Conservation (phyloP, 1,284 basidiomycete species). For the Schizopora paradoxa region DNA sequence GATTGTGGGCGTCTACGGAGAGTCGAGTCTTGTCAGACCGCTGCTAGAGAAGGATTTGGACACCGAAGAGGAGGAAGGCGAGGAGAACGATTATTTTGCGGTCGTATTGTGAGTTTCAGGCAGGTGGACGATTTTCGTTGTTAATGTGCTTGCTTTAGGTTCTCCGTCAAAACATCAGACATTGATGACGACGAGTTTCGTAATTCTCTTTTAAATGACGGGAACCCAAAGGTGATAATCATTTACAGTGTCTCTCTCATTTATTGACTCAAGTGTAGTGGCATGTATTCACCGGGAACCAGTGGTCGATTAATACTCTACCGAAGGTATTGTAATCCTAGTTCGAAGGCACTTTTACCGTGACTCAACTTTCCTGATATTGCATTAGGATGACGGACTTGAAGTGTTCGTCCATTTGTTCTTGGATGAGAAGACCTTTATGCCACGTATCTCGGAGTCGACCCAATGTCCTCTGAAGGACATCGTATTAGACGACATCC, state of each 20-base stretch:
- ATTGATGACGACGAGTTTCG: conserved; percentile 5
- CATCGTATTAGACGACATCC: background rate
- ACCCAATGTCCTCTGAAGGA: background rate
- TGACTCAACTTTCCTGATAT: no score
- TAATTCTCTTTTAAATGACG: background rate
- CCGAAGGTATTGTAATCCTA: background rate
- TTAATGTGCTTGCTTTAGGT: conserved; percentile 2
- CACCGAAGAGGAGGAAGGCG: background rate
- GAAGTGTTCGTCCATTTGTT: no score
- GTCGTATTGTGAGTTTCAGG: background rate
- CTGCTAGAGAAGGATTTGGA: conserved; percentile 24
- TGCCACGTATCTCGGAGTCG: no score
- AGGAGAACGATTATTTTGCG: background rate
- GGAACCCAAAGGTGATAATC: background rate
- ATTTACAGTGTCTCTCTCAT: background rate
- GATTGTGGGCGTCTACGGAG: conserved; percentile 65
- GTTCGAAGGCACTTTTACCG: no score
- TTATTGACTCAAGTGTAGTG: conserved; percentile 4
- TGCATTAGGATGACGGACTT: no score
- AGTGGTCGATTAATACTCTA: conserved; percentile 1
- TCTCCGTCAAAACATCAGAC: background rate
- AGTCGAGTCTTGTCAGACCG: conserved; percentile 31
- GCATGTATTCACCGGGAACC: conserved; percentile 11
- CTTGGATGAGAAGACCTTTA: no score
- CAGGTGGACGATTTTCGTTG: background rate